Evolutionary conservation across 208 protist genomes (phyloP).

Genomic region (Tritrichomonas musculus): DNA sequence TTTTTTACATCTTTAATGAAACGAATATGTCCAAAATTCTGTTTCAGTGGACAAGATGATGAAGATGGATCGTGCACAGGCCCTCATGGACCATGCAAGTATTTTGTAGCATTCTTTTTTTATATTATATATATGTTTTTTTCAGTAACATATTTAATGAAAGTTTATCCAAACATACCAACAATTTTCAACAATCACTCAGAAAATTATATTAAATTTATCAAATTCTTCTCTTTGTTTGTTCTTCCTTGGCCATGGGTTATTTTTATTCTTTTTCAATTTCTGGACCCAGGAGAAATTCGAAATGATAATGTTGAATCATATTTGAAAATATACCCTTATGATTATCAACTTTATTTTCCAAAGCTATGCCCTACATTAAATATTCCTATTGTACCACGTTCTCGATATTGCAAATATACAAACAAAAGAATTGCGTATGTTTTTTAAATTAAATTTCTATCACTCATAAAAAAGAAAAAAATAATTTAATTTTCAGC

Average conservation of each 20-base stretch:
- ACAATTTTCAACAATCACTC: not conserved
- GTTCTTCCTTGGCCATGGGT: slow-evolving; percentile 22
- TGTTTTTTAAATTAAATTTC: no score
- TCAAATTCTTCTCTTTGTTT: not conserved
- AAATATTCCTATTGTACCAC: slow-evolving; percentile 19
- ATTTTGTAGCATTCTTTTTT: not conserved
- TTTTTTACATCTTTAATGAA: not conserved
- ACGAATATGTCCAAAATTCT: not conserved
- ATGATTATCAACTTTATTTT: not conserved
- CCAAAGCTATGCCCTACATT: not conserved
- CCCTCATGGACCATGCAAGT: not conserved
- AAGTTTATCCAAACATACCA: not conserved
- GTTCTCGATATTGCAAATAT: not conserved
- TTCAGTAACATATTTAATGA: not conserved
- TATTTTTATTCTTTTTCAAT: not conserved
- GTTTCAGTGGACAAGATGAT: not conserved
- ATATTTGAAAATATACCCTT: slow-evolving; percentile 16
- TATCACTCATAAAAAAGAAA: no score
- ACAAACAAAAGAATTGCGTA: slow-evolving; percentile 21
- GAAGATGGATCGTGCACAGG: not conserved
- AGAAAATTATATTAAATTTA: not conserved
- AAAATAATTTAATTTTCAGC: no score
- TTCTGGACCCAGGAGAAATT: not conserved
- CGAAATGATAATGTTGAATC: not conserved
- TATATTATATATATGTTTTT: not conserved